Base-by-base conservation (phyloP, 2,329 filamentous ascomycete species). In the Pezicula carpinea region DNA sequence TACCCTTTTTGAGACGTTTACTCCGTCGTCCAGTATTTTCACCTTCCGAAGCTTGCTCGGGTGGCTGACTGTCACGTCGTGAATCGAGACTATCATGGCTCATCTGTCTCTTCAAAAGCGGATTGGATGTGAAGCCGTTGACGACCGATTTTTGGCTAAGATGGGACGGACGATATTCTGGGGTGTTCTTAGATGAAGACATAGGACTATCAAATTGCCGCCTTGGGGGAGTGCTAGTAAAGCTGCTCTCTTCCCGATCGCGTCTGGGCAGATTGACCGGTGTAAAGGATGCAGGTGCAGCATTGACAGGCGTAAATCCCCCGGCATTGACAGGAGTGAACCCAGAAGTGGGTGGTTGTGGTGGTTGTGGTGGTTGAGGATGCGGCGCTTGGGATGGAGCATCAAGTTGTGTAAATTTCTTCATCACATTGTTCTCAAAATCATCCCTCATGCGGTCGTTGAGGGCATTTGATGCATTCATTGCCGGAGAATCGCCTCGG, bases 1-100 rank as follows among this genome's bases (percentile, higher is more conserved):
- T 74, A 86, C 83, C 84, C 75, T 95, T 96, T 67, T 93, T 95
- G 11, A 96, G 75, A 36, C 93, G 83, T 71, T 99, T 99, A 67
- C 91, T 96, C 48, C 92, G 83, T 52, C 93, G 81, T 54, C 86
- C 89, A 52, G 79, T 79, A 55, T 72, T 73, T 42, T 89, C 85
- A 1, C 66, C 67, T 44, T 89, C 53, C 26, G 26, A 29, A 29
- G 26, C 26, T 11, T 29, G 26, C 50, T 67, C 59, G 43, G 57
- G 48, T 48, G 58, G 56, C 49, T 59, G 56, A 45, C 55, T 57
- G 8, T 49, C 54, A 39, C 55, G 60, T 46, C 60, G 52, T 8
- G 61, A 64, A 40, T 64, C 60, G 6, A 69, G 44, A 54, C 69
- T 74, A 26, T 79, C 75, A 47, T 72, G 76, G 58, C 84, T 88